These are phyloP conservation scores for Vitis hybrid DNA, from an alignment of 177 flowering plant species.

Conservation along the genomic window DNA sequence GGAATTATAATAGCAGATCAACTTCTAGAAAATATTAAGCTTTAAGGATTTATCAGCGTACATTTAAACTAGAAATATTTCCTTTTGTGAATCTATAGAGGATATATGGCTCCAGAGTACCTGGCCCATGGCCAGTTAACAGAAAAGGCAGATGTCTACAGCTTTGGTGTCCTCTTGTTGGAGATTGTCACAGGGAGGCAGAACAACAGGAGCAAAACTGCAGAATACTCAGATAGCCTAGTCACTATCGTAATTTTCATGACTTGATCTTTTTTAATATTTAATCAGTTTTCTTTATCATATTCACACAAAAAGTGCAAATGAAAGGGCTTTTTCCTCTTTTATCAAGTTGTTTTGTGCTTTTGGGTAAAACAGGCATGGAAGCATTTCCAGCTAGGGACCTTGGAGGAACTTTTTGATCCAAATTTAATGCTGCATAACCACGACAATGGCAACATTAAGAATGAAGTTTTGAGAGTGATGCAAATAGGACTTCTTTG, in stretches of 20 bases:
- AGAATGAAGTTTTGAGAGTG: slow-evolving; percentile 50
- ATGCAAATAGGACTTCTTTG: slow-evolving; percentile 83
- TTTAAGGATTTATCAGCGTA: neutral
- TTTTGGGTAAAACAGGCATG: slow-evolving; percentile 52
- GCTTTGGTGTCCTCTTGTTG: slow-evolving; percentile 75
- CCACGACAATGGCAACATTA: slow-evolving; percentile 26
- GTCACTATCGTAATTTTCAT: slow-evolving; percentile 48
- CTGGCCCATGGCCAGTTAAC: slow-evolving; percentile 61
- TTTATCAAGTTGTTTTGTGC: neutral
- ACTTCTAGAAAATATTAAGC: neutral
- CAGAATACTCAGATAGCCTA: slow-evolving; percentile 69
- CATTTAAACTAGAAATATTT: neutral
- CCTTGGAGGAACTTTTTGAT: slow-evolving; percentile 58
- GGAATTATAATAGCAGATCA: neutral
- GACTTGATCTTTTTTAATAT: neutral
- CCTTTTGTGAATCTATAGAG: slow-evolving; percentile 24
- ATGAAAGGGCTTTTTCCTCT: neutral
- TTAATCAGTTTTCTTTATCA: neutral
- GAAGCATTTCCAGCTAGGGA: slow-evolving; percentile 65
- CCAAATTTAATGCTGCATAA: slow-evolving; percentile 52
- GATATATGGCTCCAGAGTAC: slow-evolving; percentile 74
- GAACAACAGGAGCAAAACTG: slow-evolving; percentile 60
- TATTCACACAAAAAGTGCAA: neutral
- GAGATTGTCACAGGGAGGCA: slow-evolving; percentile 75
- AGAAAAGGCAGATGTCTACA: slow-evolving; percentile 61